Conservation (phyloP, 2,329 filamentous ascomycete genomes). For the Trichoderma sp. region DNA sequence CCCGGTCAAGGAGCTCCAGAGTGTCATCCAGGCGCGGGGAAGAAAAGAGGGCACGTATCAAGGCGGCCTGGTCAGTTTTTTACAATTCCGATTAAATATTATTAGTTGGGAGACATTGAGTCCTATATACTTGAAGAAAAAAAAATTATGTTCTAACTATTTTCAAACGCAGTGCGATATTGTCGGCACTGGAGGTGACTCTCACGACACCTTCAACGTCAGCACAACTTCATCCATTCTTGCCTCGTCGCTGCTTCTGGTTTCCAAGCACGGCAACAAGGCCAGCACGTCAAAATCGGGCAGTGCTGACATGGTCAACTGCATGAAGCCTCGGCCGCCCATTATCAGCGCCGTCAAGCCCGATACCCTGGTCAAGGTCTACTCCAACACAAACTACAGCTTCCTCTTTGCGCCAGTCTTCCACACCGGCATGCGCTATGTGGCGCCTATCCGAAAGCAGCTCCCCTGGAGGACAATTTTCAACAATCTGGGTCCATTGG, state of each 20-base stretch:
- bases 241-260: conserved; percentile 76
- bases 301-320: conserved; percentile 84
- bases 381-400: conserved; percentile 80
- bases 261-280: conserved; percentile 94
- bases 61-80: conserved; percentile 71
- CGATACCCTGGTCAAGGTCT: conserved; percentile 67
- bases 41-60: conserved; percentile 69
- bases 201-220: conserved; percentile 97
- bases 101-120: conserved; percentile 18
- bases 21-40: conserved; percentile 58
- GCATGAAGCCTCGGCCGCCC: conserved; percentile 68
- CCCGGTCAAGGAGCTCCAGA: conserved; percentile 59
- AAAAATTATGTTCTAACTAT: background rate
- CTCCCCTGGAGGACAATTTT: conserved; percentile 96
- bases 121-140: background rate
- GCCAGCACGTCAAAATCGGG: conserved; percentile 94
- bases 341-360: conserved; percentile 73
- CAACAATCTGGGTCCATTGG: conserved; percentile 89
- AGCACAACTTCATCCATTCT: conserved; percentile 93
- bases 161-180: conserved; percentile 67
- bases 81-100: background rate
- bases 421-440: conserved; percentile 90
- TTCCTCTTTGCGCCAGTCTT: conserved; percentile 96
- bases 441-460: conserved; percentile 79
- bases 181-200: conserved; percentile 93